Evolutionary conservation across 2,329 filamentous ascomycete species (phyloP), one percentile per base, ranked within the genome.

Genomic region (Alternaria hordeiaustralica): DNA sequence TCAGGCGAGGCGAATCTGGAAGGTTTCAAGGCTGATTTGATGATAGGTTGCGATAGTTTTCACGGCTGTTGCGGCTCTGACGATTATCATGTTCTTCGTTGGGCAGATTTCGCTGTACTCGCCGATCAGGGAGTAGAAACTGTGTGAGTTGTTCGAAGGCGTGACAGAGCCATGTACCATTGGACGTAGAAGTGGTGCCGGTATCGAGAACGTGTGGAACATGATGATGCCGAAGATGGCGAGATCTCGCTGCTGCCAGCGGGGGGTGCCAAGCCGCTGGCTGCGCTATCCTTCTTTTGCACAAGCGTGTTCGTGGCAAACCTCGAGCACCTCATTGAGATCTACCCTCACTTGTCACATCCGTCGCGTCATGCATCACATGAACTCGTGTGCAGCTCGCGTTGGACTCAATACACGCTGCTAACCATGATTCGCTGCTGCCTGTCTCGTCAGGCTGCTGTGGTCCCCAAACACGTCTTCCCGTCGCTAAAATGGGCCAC

Each of bases 31-130:
- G 26, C 26, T 51, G n/a, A 51, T 15, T 33, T 26, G 13, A 51
- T 21, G 6, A n/a, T 47, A 71, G 69, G 64, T 72, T 6, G 70
- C 70, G 2, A n/a, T 70, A 3, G 64, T 62, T 5, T 71, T 61
- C 58, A 65, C 65, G 4, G 46, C 66, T n/a, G 44, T 71, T 10
- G 65, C 67, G 13, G 11, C 49, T 7, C n/a, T 61, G 6, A 55
- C 67, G 6, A 66, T 71, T 15, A 50, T 60, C 11, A 10, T 72
- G 9, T 72, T 71, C 45, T 66, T 71, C 46, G 33, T 57, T 15
- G 67, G 68, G 6, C 70, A 72, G 44, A 41, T 68, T n/a, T 54
- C 64, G 5, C 55, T 72, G 2, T 67, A 62, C 23, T 44, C 46
- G 12, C 50, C 61, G 3, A 50, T 60, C 9, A 18, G 55, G 12